Conservation (phyloP, 768 basidiomycete genomes). For the Trametes punicea region DNA sequence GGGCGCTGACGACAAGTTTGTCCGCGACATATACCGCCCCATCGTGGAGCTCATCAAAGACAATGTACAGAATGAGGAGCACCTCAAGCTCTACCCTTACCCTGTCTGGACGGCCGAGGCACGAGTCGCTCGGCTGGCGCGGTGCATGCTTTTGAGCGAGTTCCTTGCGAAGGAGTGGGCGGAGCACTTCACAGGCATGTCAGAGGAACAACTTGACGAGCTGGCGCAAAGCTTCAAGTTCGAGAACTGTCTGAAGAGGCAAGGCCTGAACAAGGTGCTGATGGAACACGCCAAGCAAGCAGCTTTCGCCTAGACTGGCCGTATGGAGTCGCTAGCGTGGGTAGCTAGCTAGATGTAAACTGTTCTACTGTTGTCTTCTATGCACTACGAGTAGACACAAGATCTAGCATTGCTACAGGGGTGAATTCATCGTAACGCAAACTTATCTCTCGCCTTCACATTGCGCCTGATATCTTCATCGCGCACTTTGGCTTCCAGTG, state of each 20-base stretch:
- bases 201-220: slow-evolving; percentile 57
- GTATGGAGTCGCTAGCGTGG: neutral
- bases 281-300: slow-evolving; percentile 23
- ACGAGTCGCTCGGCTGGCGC: slow-evolving; percentile 53
- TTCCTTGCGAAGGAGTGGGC: slow-evolving; percentile 72
- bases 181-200: slow-evolving; percentile 60
- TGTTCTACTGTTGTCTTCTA: too few species aligned
- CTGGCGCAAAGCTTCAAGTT: slow-evolving; percentile 73
- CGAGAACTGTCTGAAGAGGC: slow-evolving; percentile 63
- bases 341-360: slow-evolving; percentile 1
- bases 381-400: too few species aligned
- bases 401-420: too few species aligned
- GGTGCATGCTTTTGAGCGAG: slow-evolving; percentile 66
- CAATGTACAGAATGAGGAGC: slow-evolving; percentile 44
- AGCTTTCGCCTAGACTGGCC: neutral
- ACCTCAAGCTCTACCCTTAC: slow-evolving; percentile 52
- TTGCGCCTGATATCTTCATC: slow-evolving; percentile 61
- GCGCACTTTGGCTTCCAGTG: slow-evolving; percentile 60
- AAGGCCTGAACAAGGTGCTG: slow-evolving; percentile 43
- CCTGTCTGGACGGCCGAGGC: slow-evolving; percentile 62
- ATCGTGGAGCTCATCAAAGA: slow-evolving; percentile 58
- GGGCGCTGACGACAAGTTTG: slow-evolving; percentile 63
- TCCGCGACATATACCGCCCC: slow-evolving; percentile 62
- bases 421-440: slow-evolving; percentile 29
- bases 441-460: slow-evolving; percentile 56